Percentiles rank a stretch among this genome's conserved stretches.
These are phyloP conservation scores for Saccharomycopsis sp. DNA, from an alignment of 805 yeast genomes.

Conservation along the genomic window DNA sequence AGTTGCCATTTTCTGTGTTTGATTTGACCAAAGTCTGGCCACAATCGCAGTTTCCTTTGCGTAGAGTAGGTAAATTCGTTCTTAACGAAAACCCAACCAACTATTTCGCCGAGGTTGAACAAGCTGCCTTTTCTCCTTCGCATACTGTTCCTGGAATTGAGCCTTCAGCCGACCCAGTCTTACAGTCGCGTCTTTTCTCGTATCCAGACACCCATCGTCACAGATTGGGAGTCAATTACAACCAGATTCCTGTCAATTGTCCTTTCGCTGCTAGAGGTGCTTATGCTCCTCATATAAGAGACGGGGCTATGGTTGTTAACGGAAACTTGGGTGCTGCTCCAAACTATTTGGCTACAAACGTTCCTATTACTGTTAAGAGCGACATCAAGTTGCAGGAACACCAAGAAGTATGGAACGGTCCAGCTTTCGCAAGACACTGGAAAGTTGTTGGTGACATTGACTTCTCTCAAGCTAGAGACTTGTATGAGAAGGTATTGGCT, in stretches of 20 bases:
- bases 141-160: constrained; percentile 82
- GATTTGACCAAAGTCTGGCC: constrained; percentile 95
- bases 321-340: constrained; percentile 75
- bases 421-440: constrained; percentile 88
- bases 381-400: constrained; percentile 47
- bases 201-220: constrained; percentile 85
- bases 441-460: constrained; percentile 59
- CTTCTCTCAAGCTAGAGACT: constrained; percentile 66
- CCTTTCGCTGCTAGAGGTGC: constrained; percentile 49
- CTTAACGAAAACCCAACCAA: constrained; percentile 80
- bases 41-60: constrained; percentile 75
- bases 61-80: constrained; percentile 75
- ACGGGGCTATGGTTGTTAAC: constrained; percentile 66
- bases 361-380: constrained; percentile 40
- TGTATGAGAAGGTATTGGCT: constrained; percentile 69
- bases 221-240: constrained; percentile 67
- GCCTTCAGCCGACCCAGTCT: constrained; percentile 77
- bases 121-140: constrained; percentile 79
- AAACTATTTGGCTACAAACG: constrained; percentile 56
- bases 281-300: constrained; percentile 71
- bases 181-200: constrained; percentile 75
- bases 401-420: constrained; percentile 77
- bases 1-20: constrained; percentile 73
- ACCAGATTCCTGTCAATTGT: constrained; percentile 85
- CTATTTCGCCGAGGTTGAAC: constrained; percentile 84